Base-by-base conservation (phyloP, 2,329 filamentous ascomycete species). In the Xylaria sp. region DNA sequence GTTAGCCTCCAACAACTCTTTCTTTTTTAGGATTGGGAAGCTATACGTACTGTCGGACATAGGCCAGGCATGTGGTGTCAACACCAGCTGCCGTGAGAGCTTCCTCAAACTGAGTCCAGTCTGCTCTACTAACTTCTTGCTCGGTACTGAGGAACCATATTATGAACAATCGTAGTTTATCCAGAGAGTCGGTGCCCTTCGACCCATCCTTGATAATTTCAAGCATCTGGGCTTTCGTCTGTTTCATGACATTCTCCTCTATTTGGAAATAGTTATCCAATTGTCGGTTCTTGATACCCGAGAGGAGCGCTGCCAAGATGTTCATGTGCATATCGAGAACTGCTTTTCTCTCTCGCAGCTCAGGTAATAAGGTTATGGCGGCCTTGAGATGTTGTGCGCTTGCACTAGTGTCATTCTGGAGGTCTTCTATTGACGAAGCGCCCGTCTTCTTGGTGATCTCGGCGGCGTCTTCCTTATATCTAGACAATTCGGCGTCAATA, bases 261-360 rank as follows among this genome's bases (percentile, higher is more conserved):
- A 97, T 84, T 78, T 98, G 94, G 83, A 97, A 99, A 81, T 93
- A 99, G 79, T 96, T 96, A 79, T 99, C 96, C 6, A 99, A 85
- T 80, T 98, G 94, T 18, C 96, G 90, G 75, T 97, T 93, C 79
- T 98, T 98, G 81, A 98, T 97, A 1, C 94, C 94, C 0, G 84
- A 86, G 50, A 90, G 78, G 2, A 90, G 80, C 0, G 93, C 93
- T 1, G 94, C 95, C 3, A 97, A 86, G 68, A 98, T 97, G 79
- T 97, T 98, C 96, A 99, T 99, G 80, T 99, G 96, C 92, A 98
- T 98, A 78, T 98, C 96, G 5, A 99, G 87, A 23, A 91, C 88
- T n/a, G 91, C 90, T 80, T 99, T 99, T 68, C 96, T 90, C 80
- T 98, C 96, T 72, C 94, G 88, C 73, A 99, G 86, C 80, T 98